phyloP scores from a whole-genome alignment of 306 rosid species.

The Quercus dentata region DNA sequence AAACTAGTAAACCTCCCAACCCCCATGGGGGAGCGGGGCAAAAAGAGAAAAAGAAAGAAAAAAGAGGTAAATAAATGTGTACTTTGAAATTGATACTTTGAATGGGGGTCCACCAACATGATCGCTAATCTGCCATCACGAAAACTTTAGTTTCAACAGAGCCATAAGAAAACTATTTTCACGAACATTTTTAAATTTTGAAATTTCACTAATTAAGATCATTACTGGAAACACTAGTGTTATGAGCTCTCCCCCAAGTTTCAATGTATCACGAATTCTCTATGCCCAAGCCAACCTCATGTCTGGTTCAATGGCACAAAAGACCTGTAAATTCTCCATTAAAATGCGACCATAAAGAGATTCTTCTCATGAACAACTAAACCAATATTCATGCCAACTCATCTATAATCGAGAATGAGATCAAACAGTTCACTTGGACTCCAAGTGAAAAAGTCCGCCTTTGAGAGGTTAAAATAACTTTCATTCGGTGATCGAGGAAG shows the following conservation, averaged over 20 bases:
- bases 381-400: slow-evolving; percentile 5
- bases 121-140: no score
- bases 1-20: no score
- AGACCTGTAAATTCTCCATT: slow-evolving; percentile 24
- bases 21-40: no score
- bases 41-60: no score
- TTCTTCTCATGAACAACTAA: neutral
- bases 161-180: no score
- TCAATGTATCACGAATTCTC: slow-evolving; percentile 20
- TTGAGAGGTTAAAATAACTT: slow-evolving; percentile 26
- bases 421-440: slow-evolving; percentile 37
- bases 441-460: slow-evolving; percentile 32
- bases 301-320: slow-evolving; percentile 33
- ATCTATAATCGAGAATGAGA: slow-evolving; percentile 33
- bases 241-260: slow-evolving; percentile 41
- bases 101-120: no score
- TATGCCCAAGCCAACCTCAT: slow-evolving; percentile 36
- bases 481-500: slow-evolving; percentile 3
- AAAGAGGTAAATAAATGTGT: no score
- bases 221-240: slow-evolving; percentile 41
- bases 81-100: no score
- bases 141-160: no score
- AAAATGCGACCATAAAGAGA: neutral
- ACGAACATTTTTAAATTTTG: no score
- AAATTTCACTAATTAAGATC: neutral